These are phyloP conservation scores for Capronia epimyces DNA, from an alignment of 2,329 filamentous ascomycete species.

Conservation along the genomic window DNA sequence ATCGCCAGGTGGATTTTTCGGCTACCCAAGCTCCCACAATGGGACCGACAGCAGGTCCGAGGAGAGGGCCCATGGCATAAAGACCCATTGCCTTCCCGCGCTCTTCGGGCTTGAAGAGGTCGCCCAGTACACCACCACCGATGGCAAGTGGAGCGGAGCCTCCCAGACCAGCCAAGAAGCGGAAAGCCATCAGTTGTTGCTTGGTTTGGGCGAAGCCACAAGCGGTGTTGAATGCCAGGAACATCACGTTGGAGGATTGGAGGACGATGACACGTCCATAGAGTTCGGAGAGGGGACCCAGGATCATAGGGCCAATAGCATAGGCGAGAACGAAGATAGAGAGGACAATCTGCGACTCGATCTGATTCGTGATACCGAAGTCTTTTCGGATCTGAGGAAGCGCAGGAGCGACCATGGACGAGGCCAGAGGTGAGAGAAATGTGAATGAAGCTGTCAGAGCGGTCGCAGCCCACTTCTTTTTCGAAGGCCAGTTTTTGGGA, in stretches of 20 bases:
- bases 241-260: slow-evolving; percentile 52
- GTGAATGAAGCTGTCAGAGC: slow-evolving; percentile 55
- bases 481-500: slow-evolving; percentile 51
- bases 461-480: slow-evolving; percentile 55
- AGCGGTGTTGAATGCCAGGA: slow-evolving; percentile 55
- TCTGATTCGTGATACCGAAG: slow-evolving; percentile 46
- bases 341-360: slow-evolving; percentile 47
- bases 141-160: slow-evolving; percentile 54
- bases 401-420: slow-evolving; percentile 55
- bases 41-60: slow-evolving; percentile 48
- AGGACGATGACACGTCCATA: slow-evolving; percentile 53
- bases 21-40: slow-evolving; percentile 59
- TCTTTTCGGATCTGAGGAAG: slow-evolving; percentile 50
- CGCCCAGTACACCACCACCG: slow-evolving; percentile 40
- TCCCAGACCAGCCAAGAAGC: slow-evolving; percentile 56
- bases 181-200: slow-evolving; percentile 53
- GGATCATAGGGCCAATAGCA: slow-evolving; percentile 49
- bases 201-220: slow-evolving; percentile 54
- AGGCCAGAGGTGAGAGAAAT: slow-evolving; percentile 59
- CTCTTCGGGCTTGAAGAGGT: slow-evolving; percentile 30
- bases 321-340: slow-evolving; percentile 54
- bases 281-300: slow-evolving; percentile 52
- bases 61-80: slow-evolving; percentile 29
- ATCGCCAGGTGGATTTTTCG: slow-evolving; percentile 34
- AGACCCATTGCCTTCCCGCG: slow-evolving; percentile 30